Percentiles rank a stretch among this genome's conserved stretches.
Evolutionary conservation across 2,329 filamentous ascomycete species (phyloP).

Genomic region (Pestalotiopsis sp.): DNA sequence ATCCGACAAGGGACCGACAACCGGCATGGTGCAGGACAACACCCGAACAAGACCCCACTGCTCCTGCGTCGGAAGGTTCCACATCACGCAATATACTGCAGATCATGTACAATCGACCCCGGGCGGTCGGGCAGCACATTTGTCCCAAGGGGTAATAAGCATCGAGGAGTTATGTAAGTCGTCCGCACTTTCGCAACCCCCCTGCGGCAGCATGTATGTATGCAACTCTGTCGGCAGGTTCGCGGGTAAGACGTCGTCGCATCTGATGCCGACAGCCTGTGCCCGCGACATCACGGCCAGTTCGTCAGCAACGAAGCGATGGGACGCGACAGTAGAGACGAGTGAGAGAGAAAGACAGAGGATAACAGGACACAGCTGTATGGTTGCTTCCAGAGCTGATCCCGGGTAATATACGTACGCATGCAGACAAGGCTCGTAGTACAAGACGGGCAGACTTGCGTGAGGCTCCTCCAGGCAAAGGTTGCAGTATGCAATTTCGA

Average conservation of each 20-base stretch:
- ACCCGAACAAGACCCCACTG: not conserved
- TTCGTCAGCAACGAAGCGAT: not conserved
- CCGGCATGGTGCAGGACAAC: not conserved
- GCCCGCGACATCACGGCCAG: not conserved
- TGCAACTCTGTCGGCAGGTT: not conserved
- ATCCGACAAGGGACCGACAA: slow-evolving; percentile 2
- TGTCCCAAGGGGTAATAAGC: not conserved
- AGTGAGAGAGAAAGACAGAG: not conserved
- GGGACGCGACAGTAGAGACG: not conserved
- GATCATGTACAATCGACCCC: slow-evolving; percentile 2
- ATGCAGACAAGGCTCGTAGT: not conserved
- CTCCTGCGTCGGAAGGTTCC: not conserved
- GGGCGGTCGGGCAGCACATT: not conserved
- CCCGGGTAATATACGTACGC: not conserved
- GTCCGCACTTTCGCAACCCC: not conserved
- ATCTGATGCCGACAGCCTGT: not conserved
- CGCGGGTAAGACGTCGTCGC: not conserved
- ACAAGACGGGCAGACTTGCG: not conserved
- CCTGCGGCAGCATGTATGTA: not conserved
- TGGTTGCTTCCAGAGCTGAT: too few relatives aligned
- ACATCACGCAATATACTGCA: slow-evolving; percentile 10
- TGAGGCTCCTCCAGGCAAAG: not conserved
- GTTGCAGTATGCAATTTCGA: not conserved
- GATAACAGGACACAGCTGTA: too few relatives aligned
- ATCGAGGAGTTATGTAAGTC: not conserved